phyloP scores from a whole-genome alignment of 208 protist genomes.

The Balamuthia mandrillaris region DNA sequence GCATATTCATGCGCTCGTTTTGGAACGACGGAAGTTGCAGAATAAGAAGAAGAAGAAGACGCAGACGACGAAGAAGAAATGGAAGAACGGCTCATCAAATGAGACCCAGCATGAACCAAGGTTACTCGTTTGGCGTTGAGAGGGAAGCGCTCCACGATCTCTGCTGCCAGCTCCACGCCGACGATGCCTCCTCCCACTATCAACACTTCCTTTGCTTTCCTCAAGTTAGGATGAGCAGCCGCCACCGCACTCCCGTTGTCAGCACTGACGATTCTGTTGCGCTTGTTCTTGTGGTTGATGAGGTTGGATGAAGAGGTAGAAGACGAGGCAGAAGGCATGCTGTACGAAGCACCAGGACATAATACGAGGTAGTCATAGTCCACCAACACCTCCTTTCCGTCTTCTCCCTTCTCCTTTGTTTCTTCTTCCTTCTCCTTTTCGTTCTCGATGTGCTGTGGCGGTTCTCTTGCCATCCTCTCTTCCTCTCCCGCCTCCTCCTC shows the following conservation, averaged over 20 bases:
- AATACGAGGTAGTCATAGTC: slow-evolving; percentile 52
- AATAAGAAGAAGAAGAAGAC: background rate
- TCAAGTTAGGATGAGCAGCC: slow-evolving; percentile 3
- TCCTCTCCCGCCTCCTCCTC: no score
- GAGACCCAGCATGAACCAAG: slow-evolving; percentile 39
- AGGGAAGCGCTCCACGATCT: slow-evolving; percentile 48
- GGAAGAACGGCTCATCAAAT: slow-evolving; percentile 49
- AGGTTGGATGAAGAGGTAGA: no score
- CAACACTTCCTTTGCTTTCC: slow-evolving; percentile 36
- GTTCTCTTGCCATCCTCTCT: no score
- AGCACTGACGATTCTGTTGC: no score
- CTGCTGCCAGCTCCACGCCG: slow-evolving; percentile 59
- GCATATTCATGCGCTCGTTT: background rate
- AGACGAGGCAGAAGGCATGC: no score
- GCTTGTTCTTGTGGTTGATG: no score
- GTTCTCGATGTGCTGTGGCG: no score
- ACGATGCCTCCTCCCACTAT: slow-evolving; percentile 56
- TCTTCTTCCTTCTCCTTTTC: background rate
- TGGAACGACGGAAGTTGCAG: background rate
- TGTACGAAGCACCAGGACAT: slow-evolving; percentile 44
- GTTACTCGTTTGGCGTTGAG: slow-evolving; percentile 49
- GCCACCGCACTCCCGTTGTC: background rate
- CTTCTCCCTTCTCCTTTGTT: background rate
- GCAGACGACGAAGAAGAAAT: no score
- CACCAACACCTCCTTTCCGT: background rate